Evolutionary conservation across 164 flowering plant genomes (phyloP), one percentile per base, ranked within the genome.

Genomic region (Tetracentron sinense): DNA sequence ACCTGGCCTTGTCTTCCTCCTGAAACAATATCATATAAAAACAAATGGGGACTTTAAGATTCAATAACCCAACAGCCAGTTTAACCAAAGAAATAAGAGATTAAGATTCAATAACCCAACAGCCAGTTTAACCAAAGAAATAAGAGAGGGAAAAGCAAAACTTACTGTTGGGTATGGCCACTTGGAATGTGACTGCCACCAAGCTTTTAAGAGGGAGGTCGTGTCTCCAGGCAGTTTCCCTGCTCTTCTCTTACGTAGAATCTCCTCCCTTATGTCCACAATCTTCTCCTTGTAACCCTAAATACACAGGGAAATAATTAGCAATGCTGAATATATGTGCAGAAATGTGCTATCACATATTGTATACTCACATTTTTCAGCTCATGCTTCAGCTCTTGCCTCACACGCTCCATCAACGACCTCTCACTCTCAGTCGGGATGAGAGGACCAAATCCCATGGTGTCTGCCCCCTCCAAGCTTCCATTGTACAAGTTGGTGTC

Each of bases 91-190:
- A n/a, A n/a, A n/a, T n/a, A n/a, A n/a, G n/a, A n/a, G n/a, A n/a
- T n/a, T n/a, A n/a, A n/a, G n/a, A n/a, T n/a, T n/a, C n/a, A n/a
- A n/a, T n/a, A n/a, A n/a, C n/a, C n/a, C n/a, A n/a, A n/a, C n/a
- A 16, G 2, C 27, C 15, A 42, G 22, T 26, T 56, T 22, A 17
- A 7, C 21, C 11, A 26, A 11, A 17, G 49, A 15, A 1, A 5
- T 4, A 4, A 33, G 8, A 33, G 21, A 54, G 64, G 38, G 16
- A 42, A 17, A 28, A 10, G 5, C 29, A 6, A 35, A 11, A 65
- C 85, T 76, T 73, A 89, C 96, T 0, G 93, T 89, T 58, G 96
- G 96, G 60, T 90, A 90, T 28, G 94, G 94, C 92, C 94, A 90
- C 75, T 88, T 86, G 51, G 94, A 80, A 77, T 90, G 97, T 8